Base-by-base conservation (phyloP, 1,284 basidiomycete genomes). In the Ceratobasidium sp. region DNA sequence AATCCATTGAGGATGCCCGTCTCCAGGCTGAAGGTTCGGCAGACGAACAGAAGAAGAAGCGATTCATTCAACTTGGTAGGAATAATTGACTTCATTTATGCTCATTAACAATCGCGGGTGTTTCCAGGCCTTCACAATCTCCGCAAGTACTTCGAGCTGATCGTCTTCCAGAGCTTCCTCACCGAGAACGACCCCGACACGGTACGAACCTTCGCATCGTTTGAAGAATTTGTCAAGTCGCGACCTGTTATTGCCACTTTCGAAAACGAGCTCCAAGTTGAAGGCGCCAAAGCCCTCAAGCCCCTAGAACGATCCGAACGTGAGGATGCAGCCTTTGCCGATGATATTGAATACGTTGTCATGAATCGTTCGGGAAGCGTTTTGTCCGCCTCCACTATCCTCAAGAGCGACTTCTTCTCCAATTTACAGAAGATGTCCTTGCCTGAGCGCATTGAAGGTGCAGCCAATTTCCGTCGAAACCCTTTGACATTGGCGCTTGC, bases 321-420 rank as follows among this genome's bases (percentile, higher is more conserved):
- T 1, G 82, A 85, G 11, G 86, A 90, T 69, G 84, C 92, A 74
- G 93, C 93, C 7, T 84, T 91, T 71, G 90, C 91, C 0, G 95
- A 96, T 74, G 95, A 97, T 78, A 93, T 93, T 36, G 85, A 87
- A 11, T 83, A 88, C 70, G 84, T 95, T 13, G 95, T 99, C 14
- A 83, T 87, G 27, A 91, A 90, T 74, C 87, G 97, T 57, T 85
- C 85, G 4, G 97, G 97, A 5, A 87, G 84, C 69, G 92, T 99
- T 70, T 79, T 99, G 0, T 96, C 93, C 2, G 90, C 92, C 0
- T 93, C 89, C 13, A 96, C 95, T 0, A 98, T 99, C 75, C 82
- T 99, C 75, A 99, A 99, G 81, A 95, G 92, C 68, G 95, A 98
- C 78, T 95, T 98, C 81, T 98, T 98, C 84, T 88, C 87, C 1